Evolutionary conservation across 139 green algal genomes (phyloP).

Genomic region (Micractinium sp.): DNA sequence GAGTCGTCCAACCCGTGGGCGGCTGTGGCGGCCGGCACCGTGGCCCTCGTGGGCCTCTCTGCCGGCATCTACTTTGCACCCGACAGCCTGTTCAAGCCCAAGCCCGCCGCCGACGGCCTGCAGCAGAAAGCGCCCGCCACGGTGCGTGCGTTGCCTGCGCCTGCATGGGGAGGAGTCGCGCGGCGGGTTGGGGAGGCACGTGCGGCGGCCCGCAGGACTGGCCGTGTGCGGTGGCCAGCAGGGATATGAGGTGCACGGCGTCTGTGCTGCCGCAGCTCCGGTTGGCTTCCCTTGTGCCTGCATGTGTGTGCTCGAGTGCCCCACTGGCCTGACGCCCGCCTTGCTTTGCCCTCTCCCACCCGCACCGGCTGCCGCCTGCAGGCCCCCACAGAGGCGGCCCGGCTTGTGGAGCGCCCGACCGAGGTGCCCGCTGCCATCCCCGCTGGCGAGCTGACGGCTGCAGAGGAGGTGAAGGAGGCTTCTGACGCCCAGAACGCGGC

Average conservation of each 20-base stretch:
- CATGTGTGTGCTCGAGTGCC: too few relatives aligned
- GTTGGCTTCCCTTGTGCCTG: too few relatives aligned
- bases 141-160: background rate
- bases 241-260: too few relatives aligned
- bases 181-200: too few relatives aligned
- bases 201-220: too few relatives aligned
- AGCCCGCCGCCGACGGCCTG: background rate
- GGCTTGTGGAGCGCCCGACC: background rate
- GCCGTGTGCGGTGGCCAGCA: too few relatives aligned
- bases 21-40: background rate
- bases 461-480: background rate
- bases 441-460: too few relatives aligned
- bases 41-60: background rate
- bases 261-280: too few relatives aligned
- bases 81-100: conserved; percentile 4
- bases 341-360: background rate
- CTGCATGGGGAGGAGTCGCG: background rate
- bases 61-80: conserved; percentile 9
- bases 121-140: background rate
- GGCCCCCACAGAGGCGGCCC: background rate
- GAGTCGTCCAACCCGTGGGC: background rate
- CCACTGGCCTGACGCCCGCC: too few relatives aligned
- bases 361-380: background rate
- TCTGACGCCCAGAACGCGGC: background rate
- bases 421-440: background rate